Conservation (phyloP, 805 yeast species). For the Lipomyces mesembrius region DNA sequence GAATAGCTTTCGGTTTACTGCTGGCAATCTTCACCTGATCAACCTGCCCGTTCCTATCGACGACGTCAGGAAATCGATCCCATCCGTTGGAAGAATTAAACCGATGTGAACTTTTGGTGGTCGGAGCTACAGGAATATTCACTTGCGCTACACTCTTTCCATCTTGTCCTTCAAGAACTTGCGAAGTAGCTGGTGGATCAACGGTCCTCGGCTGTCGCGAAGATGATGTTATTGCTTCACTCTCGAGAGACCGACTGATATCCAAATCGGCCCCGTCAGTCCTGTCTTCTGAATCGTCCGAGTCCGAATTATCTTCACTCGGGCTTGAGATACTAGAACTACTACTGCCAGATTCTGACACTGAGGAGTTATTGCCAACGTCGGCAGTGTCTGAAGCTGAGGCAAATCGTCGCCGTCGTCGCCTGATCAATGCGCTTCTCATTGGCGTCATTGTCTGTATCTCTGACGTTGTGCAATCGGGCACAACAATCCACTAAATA, state of each 20-base stretch:
- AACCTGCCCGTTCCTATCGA: constrained; percentile 1
- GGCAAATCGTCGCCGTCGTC: constrained; percentile 2
- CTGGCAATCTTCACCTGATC: not conserved
- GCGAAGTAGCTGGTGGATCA: not conserved
- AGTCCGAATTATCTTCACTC: not conserved
- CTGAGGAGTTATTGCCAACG: constrained; percentile 1
- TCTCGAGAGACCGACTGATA: not conserved
- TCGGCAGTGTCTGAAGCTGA: not conserved
- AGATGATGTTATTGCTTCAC: not conserved
- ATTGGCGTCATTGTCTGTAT: not conserved
- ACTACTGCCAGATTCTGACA: constrained; percentile 2
- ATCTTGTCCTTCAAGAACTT: not conserved
- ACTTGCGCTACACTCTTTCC: not conserved
- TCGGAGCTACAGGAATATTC: not conserved
- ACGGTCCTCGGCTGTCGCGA: not conserved
- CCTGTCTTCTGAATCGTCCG: not conserved
- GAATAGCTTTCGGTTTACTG: not conserved
- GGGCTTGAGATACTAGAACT: not conserved
- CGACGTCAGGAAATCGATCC: constrained; percentile 8
- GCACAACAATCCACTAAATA: not conserved
- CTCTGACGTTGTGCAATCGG: not conserved
- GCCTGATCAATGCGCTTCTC: not conserved
- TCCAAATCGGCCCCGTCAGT: not conserved
- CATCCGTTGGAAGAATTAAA: constrained; percentile 5
- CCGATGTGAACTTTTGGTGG: not conserved